Conservation (phyloP, 2,329 filamentous ascomycete genomes). For the Alternaria longipes region DNA sequence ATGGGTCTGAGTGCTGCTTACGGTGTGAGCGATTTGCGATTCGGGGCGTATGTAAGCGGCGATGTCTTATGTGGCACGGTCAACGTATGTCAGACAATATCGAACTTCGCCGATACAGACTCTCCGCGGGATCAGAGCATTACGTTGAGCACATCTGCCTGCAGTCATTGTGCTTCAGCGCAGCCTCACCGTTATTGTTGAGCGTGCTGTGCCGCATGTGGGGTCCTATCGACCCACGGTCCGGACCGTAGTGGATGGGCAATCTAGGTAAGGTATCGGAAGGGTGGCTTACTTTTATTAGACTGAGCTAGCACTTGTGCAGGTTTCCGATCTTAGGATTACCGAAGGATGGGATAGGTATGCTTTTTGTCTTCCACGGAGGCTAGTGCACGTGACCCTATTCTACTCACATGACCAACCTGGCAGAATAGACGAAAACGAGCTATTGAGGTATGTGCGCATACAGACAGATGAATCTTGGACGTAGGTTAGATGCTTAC, state of each 20-base stretch:
- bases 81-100: slow-evolving; percentile 9
- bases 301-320: background rate
- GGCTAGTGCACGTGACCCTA: slow-evolving; percentile 10
- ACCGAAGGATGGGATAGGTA: background rate
- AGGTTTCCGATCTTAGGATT: background rate
- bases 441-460: background rate
- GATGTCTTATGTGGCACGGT: background rate
- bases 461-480: no score
- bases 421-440: background rate
- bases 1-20: background rate
- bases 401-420: background rate
- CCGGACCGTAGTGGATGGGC: slow-evolving; percentile 2
- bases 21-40: background rate
- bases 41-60: background rate
- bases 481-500: background rate
- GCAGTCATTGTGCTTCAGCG: background rate
- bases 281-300: background rate
- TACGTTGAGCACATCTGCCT: background rate
- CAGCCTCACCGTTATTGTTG: background rate
- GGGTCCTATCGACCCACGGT: background rate
- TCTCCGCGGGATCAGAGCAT: background rate
- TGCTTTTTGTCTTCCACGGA: background rate
- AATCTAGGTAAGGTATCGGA: background rate
- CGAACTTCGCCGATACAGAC: background rate
- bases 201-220: background rate